Percentiles rank a stretch among this genome's conserved stretches.
Evolutionary conservation across 257 asterid species (phyloP).

Genomic region (Solanum lignicaule): DNA sequence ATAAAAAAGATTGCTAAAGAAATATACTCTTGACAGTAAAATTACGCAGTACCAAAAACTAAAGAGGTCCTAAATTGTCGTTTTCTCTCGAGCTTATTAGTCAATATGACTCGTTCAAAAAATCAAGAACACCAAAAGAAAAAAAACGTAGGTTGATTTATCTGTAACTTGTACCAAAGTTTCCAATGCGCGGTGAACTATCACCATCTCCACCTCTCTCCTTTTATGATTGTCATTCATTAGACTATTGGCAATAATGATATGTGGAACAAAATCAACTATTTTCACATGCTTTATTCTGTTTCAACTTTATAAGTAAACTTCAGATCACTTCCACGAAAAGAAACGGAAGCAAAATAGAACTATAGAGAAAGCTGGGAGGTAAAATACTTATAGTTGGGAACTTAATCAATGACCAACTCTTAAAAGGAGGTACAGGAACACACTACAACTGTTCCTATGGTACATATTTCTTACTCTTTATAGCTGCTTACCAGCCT

Average conservation of each 20-base stretch:
- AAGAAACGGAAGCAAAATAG: neutral
- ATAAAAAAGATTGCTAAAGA: neutral
- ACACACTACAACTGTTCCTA: neutral
- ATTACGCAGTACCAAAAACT: neutral
- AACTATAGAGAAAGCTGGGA: neutral
- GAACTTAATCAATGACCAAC: neutral
- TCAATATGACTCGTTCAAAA: neutral
- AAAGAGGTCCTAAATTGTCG: neutral
- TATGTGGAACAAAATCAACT: neutral
- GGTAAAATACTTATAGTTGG: neutral
- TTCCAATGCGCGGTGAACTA: neutral
- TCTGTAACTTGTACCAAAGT: neutral
- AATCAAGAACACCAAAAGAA: neutral
- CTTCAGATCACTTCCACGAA: neutral
- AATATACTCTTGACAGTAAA: neutral
- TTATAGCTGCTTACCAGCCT: neutral
- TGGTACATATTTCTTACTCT: neutral
- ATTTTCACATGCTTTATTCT: neutral
- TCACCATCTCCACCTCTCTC: neutral
- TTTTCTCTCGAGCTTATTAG: neutral
- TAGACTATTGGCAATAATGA: neutral
- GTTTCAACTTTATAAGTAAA: neutral
- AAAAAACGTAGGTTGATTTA: neutral
- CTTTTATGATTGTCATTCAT: neutral
- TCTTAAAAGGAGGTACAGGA: neutral